phyloP scores from a whole-genome alignment of 1,284 basidiomycete genomes.

The Microstroma glucosiphilum region DNA sequence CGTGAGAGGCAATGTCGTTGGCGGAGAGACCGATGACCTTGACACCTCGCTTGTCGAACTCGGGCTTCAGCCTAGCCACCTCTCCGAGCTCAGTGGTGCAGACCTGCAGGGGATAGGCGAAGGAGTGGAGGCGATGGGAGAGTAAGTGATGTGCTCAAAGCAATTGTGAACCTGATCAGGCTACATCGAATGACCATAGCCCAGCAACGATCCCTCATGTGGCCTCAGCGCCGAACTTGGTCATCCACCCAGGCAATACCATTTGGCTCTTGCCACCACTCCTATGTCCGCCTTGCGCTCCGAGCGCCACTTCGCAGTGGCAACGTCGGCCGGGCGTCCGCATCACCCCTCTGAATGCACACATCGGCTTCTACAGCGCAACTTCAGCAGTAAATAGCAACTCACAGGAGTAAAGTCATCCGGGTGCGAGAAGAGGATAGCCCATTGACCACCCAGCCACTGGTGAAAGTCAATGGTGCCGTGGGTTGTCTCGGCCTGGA shows the following conservation, averaged over 20 bases:
- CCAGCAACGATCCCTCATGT: too few relatives aligned
- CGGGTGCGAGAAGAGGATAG: slow-evolving; percentile 62
- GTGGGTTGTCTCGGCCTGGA: slow-evolving; percentile 47
- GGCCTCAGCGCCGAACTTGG: too few relatives aligned
- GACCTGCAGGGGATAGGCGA: slow-evolving; percentile 15
- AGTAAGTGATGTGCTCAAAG: too few relatives aligned
- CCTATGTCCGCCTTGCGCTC: too few relatives aligned
- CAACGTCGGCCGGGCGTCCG: too few relatives aligned
- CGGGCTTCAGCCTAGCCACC: slow-evolving; percentile 74
- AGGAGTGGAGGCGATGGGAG: slow-evolving; percentile 48
- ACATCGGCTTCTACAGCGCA: too few relatives aligned
- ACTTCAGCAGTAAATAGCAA: slow-evolving; percentile 54
- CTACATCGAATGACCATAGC: too few relatives aligned
- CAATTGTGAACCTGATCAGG: too few relatives aligned
- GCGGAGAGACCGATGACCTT: slow-evolving; percentile 77
- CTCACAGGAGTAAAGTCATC: slow-evolving; percentile 58
- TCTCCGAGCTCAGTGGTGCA: slow-evolving; percentile 88
- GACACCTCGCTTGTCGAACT: slow-evolving; percentile 80
- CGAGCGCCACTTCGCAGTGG: too few relatives aligned
- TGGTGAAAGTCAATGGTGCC: slow-evolving; percentile 67
- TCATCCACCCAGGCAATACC: too few relatives aligned
- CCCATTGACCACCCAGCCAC: slow-evolving; percentile 84
- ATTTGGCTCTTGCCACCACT: too few relatives aligned
- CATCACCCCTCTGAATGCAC: too few relatives aligned
- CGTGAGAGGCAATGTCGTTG: slow-evolving; percentile 73